Evolutionary conservation across 1,139 yeast species (phyloP).

Genomic region (Geotrichum europaeum): DNA sequence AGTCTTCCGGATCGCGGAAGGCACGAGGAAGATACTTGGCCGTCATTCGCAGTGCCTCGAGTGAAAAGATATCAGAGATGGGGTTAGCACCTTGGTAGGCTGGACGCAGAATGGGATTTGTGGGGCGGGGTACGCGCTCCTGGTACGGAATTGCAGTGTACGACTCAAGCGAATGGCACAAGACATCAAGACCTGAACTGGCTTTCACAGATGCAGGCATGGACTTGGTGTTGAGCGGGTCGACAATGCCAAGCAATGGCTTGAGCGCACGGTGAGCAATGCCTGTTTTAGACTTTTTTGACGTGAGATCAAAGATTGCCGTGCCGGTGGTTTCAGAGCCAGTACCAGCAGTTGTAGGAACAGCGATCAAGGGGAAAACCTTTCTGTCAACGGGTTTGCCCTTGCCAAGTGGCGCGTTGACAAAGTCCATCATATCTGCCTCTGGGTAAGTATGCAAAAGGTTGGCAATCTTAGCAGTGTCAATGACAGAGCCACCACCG

Average conservation of each 20-base stretch:
- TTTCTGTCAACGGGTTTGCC: constrained; percentile 35
- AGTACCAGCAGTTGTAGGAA: constrained; percentile 43
- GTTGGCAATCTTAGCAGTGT: constrained; percentile 39
- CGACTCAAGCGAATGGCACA: constrained; percentile 43
- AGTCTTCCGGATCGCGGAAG: constrained; percentile 36
- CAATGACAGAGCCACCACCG: constrained; percentile 42
- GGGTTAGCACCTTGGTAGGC: constrained; percentile 43
- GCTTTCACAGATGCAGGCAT: constrained; percentile 43
- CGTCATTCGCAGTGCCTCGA: constrained; percentile 37
- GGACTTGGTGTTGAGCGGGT: constrained; percentile 39
- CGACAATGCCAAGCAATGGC: constrained; percentile 39
- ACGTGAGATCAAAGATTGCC: constrained; percentile 37
- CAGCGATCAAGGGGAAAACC: constrained; percentile 39
- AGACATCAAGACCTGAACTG: constrained; percentile 41
- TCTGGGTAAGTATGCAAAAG: constrained; percentile 37
- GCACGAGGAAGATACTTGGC: constrained; percentile 39
- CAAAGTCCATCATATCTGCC: constrained; percentile 38
- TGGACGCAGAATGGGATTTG: constrained; percentile 37
- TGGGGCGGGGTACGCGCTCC: constrained; percentile 38
- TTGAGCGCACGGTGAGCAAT: constrained; percentile 38
- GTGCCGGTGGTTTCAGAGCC: constrained; percentile 45
- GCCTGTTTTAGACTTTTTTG: constrained; percentile 37
- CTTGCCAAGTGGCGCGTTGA: constrained; percentile 41
- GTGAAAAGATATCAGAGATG: constrained; percentile 38
- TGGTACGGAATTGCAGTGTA: constrained; percentile 41